phyloP scores from a whole-genome alignment of 2,329 filamentous ascomycete genomes.

The Coniochaeta prunicola region DNA sequence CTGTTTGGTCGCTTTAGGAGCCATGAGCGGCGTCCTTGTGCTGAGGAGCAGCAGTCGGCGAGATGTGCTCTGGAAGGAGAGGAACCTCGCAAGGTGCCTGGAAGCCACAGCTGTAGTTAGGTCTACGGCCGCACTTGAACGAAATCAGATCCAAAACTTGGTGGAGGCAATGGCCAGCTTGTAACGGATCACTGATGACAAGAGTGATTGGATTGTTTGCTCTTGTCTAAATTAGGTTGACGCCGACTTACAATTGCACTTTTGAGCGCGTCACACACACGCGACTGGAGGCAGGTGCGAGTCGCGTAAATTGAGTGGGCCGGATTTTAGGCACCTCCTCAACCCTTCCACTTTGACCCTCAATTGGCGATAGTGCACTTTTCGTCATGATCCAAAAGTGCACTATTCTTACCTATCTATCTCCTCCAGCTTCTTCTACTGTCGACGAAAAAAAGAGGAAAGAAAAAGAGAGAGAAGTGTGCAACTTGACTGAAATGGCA shows the following conservation, averaged over 20 bases:
- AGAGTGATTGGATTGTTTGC: too few relatives aligned
- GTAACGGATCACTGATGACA: too few relatives aligned
- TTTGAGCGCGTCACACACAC: neutral
- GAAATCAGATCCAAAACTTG: neutral
- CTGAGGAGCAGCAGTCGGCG: conserved; percentile 10
- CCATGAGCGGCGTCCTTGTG: conserved; percentile 23
- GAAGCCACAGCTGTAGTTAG: conserved; percentile 9
- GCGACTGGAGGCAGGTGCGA: neutral
- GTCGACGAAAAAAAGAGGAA: too few relatives aligned
- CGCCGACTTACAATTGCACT: neutral
- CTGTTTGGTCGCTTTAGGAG: conserved; percentile 62
- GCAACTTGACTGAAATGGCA: neutral
- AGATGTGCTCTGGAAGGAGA: conserved; percentile 10
- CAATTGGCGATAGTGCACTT: neutral
- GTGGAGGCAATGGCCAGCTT: neutral
- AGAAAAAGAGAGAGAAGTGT: too few relatives aligned
- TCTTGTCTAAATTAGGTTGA: neutral
- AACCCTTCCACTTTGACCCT: neutral
- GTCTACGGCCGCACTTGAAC: neutral
- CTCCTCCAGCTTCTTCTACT: too few relatives aligned
- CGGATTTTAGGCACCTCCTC: neutral
- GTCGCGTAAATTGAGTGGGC: neutral
- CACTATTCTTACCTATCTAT: neutral
- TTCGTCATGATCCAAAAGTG: too few relatives aligned
- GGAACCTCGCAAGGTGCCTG: conserved; percentile 11